Evolutionary conservation across 192 early-diverging fungal species (phyloP), one percentile per base, ranked within the genome.

Genomic region (Spizellomyces sp.): DNA sequence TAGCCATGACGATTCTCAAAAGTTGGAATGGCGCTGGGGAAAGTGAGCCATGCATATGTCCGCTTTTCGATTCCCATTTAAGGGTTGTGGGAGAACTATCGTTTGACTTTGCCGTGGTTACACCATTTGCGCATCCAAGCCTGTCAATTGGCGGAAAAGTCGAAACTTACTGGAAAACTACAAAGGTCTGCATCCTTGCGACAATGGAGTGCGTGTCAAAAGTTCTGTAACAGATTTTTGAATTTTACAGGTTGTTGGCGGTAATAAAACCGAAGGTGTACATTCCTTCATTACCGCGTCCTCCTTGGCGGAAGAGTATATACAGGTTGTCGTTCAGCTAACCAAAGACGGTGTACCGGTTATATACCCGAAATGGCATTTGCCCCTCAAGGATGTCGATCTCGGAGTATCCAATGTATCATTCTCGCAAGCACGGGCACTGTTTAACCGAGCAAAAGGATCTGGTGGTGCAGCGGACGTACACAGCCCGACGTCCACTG

Each of bases 141-240:
- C 81, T 99, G 68, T 90, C 92, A 78, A 96, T 98, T 75, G 98
- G 95, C 17, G 98, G 98, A 19, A 91, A 90, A 47, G 92, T 98
- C 19, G 95, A 96, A 74, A 99, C 98, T 0, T 99, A 99, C 78
- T 99, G 98, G 98, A 99, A 98, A 83, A 92, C 94, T 6, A 96
- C 95, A 9, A 92, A 93, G 71, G 90, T 93, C 17, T 73, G 62
- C 41, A 10, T 21, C n/a, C 21, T 14, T 12, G 19, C 9, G 41
- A 57, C 42, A 9, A 15, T n/a, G 2, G 4, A 57, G 5, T 62
- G 0, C 27, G 27, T 36, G 27, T 36, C 27, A 36, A 36, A 36
- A 36, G 27, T 0, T 36, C 3, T 36, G 0, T 36, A 36, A 36
- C 27, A 0, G 3, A 36, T 36, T 36, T 36, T 36, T 3, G 27